Base-by-base conservation (phyloP, 2,329 filamentous ascomycete genomes). In the Alternaria viburni region DNA sequence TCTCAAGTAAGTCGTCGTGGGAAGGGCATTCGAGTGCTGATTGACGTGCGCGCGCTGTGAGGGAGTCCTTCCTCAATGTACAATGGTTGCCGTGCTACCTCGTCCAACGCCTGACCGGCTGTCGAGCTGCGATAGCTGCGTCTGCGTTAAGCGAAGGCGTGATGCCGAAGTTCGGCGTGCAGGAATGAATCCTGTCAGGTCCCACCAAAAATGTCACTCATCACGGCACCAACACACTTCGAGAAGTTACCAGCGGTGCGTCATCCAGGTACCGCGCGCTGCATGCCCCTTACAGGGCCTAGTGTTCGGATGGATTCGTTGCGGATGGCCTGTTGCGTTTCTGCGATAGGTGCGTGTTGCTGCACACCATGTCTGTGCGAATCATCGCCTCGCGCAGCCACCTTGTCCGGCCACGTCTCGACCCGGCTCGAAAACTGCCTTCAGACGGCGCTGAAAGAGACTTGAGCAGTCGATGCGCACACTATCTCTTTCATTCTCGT, bases 231-330 rank as follows among this genome's bases (percentile, higher is more conserved):
- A 69, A 43, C 54, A 66, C 65, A 55, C 52, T 61, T 68, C 45
- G 54, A 64, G 64, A 21, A 55, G 43, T 23, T 30, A 63, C 54
- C 56, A 57, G 63, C 69, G 52, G 68, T 71, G 74, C 74, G 72
- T 74, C 73, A 76, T 75, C 68, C 74, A 77, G 74, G 75, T 74
- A 76, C 76, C 54, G 54, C 74, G 54, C 74, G 64, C 62, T 41
- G 66, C 58, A 70, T 68, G 67, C 71, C 69, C 74, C 75, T 76
- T 77, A 72, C 73, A 76, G 73, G 65, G 70, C 54, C 66, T 64
- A 57, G 61, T 65, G 59, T 61, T 68, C 59, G 47, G 55, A 54
- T 23, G 63, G 56, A 59, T 64, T 51, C 56, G 58, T 59, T 61
- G 64, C 67, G 54, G 65, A 67, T 70, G 70, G 65, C 61, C 55